phyloP scores from a whole-genome alignment of 1,284 basidiomycete species.

The Exsudoporus floridanus region DNA sequence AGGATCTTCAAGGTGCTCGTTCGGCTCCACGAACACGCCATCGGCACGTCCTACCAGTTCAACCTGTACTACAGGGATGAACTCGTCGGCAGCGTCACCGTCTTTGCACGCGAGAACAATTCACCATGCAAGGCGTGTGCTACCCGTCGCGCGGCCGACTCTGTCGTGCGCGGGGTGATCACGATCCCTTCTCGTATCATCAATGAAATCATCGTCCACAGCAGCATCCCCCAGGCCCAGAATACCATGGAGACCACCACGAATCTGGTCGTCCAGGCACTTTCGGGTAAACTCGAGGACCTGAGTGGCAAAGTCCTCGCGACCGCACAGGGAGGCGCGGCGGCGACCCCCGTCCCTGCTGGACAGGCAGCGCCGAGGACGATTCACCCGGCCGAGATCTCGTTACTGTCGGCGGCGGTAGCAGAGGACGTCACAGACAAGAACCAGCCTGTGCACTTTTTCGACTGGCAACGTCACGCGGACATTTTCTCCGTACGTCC shows the following conservation, averaged over 20 bases:
- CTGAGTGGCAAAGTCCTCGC: slow-evolving; percentile 20
- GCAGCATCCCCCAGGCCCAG: background rate
- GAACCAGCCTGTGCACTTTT: slow-evolving; percentile 18
- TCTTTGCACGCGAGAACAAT: slow-evolving; percentile 23
- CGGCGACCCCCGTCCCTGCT: background rate
- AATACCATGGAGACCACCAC: slow-evolving; percentile 12
- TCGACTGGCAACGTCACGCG: slow-evolving; percentile 21
- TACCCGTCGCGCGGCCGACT: slow-evolving; percentile 12
- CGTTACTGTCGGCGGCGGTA: slow-evolving; percentile 23
- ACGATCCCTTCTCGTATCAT: slow-evolving; percentile 19
- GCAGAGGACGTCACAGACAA: slow-evolving; percentile 18
- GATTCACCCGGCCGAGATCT: slow-evolving; percentile 21
- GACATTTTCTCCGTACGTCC: slow-evolving; percentile 21
- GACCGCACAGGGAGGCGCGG: slow-evolving; percentile 11
- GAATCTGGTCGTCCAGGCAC: slow-evolving; percentile 11
- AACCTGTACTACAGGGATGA: slow-evolving; percentile 18
- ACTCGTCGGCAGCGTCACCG: slow-evolving; percentile 21
- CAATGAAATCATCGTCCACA: slow-evolving; percentile 19
- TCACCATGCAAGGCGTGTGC: slow-evolving; percentile 27
- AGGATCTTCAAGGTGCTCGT: slow-evolving; percentile 28
- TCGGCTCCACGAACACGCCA: slow-evolving; percentile 24
- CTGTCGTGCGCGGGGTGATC: slow-evolving; percentile 26
- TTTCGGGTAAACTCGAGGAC: slow-evolving; percentile 19
- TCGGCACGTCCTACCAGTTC: slow-evolving; percentile 23
- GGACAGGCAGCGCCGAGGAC: background rate